Percentiles rank a stretch among this genome's conserved stretches.
Conservation (phyloP, 371 early-diverging fungal genomes). For the Mucor velutinosus region DNA sequence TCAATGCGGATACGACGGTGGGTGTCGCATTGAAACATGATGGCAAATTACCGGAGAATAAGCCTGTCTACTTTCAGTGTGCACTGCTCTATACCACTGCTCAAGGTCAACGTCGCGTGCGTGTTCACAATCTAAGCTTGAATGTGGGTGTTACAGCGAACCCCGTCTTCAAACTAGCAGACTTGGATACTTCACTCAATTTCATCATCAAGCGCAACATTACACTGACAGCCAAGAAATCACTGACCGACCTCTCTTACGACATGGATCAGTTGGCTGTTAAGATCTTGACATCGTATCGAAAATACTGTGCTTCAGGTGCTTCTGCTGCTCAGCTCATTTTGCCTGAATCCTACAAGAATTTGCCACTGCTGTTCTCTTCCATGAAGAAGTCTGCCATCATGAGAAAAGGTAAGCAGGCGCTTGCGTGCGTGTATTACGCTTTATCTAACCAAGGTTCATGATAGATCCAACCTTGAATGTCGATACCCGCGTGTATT, state of each 20-base stretch:
- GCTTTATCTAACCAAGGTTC: too few species aligned
- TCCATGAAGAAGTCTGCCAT: constrained; percentile 79
- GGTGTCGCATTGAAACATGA: constrained; percentile 87
- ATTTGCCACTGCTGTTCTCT: constrained; percentile 82
- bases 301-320: constrained; percentile 83
- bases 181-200: constrained; percentile 91
- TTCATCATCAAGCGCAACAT: constrained; percentile 79
- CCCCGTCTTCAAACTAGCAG: constrained; percentile 87
- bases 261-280: constrained; percentile 81
- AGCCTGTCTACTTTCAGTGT: constrained; percentile 82
- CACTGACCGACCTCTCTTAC: constrained; percentile 76
- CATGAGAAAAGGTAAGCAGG: constrained; percentile 63
- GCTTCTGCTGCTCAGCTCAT: constrained; percentile 90
- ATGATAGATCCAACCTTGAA: constrained; percentile 53
- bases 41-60: constrained; percentile 82
- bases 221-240: constrained; percentile 61
- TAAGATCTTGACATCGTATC: constrained; percentile 84
- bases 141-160: constrained; percentile 78
- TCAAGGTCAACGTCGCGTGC: constrained; percentile 87
- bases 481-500: constrained; percentile 78
- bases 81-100: constrained; percentile 93
- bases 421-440: neutral
- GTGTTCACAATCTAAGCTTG: constrained; percentile 86
- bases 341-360: constrained; percentile 90
- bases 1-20: constrained; percentile 83